Base-by-base conservation (phyloP, 129 eudicot species). In the Gnaphalium uliginosum region DNA sequence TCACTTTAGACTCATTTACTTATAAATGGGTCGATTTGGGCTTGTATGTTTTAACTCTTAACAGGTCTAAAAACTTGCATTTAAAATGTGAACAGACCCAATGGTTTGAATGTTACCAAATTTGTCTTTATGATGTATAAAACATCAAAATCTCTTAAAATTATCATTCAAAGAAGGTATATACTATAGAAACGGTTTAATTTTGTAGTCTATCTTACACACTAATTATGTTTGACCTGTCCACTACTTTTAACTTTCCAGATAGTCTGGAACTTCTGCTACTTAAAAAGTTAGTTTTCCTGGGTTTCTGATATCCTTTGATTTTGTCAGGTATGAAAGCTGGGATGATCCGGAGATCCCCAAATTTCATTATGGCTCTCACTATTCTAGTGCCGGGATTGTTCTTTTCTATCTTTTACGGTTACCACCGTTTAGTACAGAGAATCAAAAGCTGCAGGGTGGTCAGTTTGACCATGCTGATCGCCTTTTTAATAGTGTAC, bases 321-420 rank as follows among this genome's bases (percentile, higher is more conserved):
- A 58, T 66, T 56, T 32, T 73, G 27, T 77, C 60, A 95, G 99
- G 77, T 95, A 82, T 84, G 99, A 95, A 76, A 95, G 97, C 87
- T 95, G 99, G 99, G 99, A 95, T 87, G 99, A 95, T 83, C 99
- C 99, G 5, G 99, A 95, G 62, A 87, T 91, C 53, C 99, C 99
- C 6, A 95, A 95, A 61, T 95, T 95, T 76, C 99, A 95, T 81
- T 95, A 95, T 51, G 99, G 99, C 14, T 95, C 99, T 77, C 97
- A 95, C 73, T 95, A 95, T 83, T 95, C 99, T n/a, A 95, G 99
- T 85, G 99, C 99, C 54, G 97, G 99, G 61, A 95, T 95, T 74
- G 96, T 95, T 48, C 99, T 95, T 75, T 95, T 95, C 81, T 95
- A 95, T 86, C 96, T 95, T 41, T 27, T 95, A 67, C 93, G 99